These are phyloP conservation scores for Rosa multiflora DNA, from an alignment of 306 rosid species.

Conservation along the genomic window DNA sequence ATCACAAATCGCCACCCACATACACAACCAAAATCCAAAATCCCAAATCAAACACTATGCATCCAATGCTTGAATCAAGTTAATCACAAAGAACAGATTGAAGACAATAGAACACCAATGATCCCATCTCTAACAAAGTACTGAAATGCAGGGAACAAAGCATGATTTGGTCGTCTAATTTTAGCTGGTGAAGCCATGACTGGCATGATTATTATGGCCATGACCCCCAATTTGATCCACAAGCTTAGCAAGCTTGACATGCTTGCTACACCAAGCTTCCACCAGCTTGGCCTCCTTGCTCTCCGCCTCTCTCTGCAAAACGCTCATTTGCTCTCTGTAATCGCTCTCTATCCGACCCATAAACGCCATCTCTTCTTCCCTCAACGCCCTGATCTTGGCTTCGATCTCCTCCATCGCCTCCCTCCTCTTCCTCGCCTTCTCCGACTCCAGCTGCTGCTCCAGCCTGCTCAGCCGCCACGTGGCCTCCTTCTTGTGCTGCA, in stretches of 20 bases:
- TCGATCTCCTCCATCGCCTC: conserved; percentile 48
- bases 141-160: not conserved
- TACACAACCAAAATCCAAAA: not conserved
- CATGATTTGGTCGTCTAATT: too few species aligned
- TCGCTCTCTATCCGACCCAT: conserved; percentile 37
- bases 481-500: conserved; percentile 45
- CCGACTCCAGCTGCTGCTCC: conserved; percentile 52
- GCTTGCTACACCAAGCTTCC: conserved; percentile 39
- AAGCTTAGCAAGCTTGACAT: conserved; percentile 30
- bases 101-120: not conserved
- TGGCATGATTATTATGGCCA: not conserved
- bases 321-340: conserved; percentile 22
- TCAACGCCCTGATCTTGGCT: conserved; percentile 31
- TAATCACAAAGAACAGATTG: not conserved
- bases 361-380: conserved; percentile 37
- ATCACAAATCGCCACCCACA: not conserved
- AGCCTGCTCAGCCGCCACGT: conserved; percentile 50
- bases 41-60: not conserved
- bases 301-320: conserved; percentile 38
- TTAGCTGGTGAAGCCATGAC: not conserved
- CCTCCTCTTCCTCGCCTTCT: conserved; percentile 44
- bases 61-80: not conserved
- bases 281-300: conserved; percentile 37
- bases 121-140: not conserved
- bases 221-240: conserved; percentile 22